Percentiles rank a stretch among this genome's conserved stretches.
phyloP scores from a whole-genome alignment of 108 stramenopile species.

The Nitzschia sp. region DNA sequence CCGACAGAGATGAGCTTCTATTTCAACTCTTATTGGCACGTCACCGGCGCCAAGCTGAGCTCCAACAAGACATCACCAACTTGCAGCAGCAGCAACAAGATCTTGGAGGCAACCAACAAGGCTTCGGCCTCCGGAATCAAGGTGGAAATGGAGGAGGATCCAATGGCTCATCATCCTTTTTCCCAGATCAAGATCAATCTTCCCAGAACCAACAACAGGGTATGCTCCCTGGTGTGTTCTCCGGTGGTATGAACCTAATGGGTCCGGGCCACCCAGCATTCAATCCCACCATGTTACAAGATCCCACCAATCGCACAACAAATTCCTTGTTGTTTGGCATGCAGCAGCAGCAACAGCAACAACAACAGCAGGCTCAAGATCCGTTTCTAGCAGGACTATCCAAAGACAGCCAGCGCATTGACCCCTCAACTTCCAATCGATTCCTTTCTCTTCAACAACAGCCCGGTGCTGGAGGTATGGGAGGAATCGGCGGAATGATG shows the following conservation, averaged over 20 bases:
- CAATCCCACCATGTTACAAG: neutral
- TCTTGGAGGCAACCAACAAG: neutral
- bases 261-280: neutral
- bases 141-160: slow-evolving; percentile 4
- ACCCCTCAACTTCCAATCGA: slow-evolving; percentile 16
- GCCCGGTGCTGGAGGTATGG: slow-evolving; percentile 2
- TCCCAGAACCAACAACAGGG: slow-evolving; percentile 9
- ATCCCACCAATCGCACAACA: no score
- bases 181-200: neutral
- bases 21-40: slow-evolving; percentile 38
- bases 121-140: slow-evolving; percentile 26
- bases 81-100: neutral
- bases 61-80: slow-evolving; percentile 11
- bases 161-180: neutral
- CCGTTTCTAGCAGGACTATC: neutral
- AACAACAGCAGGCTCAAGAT: slow-evolving; percentile 17
- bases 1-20: slow-evolving; percentile 40
- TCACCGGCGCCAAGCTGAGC: slow-evolving; percentile 30
- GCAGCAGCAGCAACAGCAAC: slow-evolving; percentile 11
- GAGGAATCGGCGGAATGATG: slow-evolving; percentile 10
- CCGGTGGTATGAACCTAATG: slow-evolving; percentile 7
- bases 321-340: slow-evolving; percentile 1
- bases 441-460: slow-evolving; percentile 15
- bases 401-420: slow-evolving; percentile 18
- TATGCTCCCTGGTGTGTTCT: slow-evolving; percentile 8